Evolutionary conservation across 2,329 filamentous ascomycete genomes (phyloP).

Genomic region (Neurospora sp.): DNA sequence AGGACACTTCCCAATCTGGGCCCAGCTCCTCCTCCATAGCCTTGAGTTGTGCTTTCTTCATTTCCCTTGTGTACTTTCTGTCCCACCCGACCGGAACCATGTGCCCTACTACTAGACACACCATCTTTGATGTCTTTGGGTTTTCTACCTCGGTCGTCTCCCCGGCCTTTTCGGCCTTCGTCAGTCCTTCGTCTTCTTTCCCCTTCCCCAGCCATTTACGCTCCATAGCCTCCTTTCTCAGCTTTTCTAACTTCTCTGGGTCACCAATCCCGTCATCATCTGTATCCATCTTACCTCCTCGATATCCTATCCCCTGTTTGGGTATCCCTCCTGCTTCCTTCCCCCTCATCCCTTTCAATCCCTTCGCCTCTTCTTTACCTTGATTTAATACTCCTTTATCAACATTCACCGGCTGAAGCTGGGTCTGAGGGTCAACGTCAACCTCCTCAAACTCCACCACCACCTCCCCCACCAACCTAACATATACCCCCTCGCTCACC

Average conservation of each 20-base stretch:
- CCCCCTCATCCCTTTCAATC: too few species aligned
- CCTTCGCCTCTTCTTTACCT: too few species aligned
- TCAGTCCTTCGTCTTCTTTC: neutral
- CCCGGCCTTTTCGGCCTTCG: too few species aligned
- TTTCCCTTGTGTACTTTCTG: conserved; percentile 25
- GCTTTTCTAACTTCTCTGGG: neutral
- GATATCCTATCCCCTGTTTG: too few species aligned
- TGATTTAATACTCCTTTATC: too few species aligned
- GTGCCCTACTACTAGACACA: conserved; percentile 36
- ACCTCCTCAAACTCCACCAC: neutral
- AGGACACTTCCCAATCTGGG: neutral
- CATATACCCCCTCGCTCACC: neutral
- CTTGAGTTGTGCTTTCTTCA: conserved; percentile 6
- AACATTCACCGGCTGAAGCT: too few species aligned
- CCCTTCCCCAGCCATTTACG: conserved; percentile 1
- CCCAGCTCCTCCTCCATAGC: neutral
- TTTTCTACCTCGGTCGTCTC: too few species aligned
- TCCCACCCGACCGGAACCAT: conserved; percentile 39
- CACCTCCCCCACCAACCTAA: neutral
- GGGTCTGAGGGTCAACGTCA: neutral
- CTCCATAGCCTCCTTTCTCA: neutral
- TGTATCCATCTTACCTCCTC: neutral
- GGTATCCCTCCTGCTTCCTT: too few species aligned
- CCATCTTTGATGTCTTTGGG: conserved; percentile 20
- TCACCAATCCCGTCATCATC: conserved; percentile 3